Evolutionary conservation across 129 eudicot species (phyloP).

Genomic region (carrot (Daucus carota)): DH1_v3.0 NC_030387.2:34857501-34858000

Average conservation of each 20-base stretch:
- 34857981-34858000: background rate
- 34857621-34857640: slow-evolving; percentile 44
- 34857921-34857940: no score
- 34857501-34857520: slow-evolving; percentile 31
- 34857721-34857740: slow-evolving; percentile 35
- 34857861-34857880: slow-evolving; percentile 23
- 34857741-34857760: background rate
- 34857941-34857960: no score
- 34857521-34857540: no score
- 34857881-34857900: background rate
- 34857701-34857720: slow-evolving; percentile 38
- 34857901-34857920: background rate
- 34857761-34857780: background rate
- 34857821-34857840: slow-evolving; percentile 48
- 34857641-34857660: slow-evolving; percentile 59
- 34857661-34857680: slow-evolving; percentile 33
- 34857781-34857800: slow-evolving; percentile 32
- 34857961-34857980: background rate
- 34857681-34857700: slow-evolving; percentile 20
- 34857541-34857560: no score
- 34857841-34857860: slow-evolving; percentile 57
- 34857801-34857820: slow-evolving; percentile 37
- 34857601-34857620: slow-evolving; percentile 34
- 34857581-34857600: slow-evolving; percentile 36
- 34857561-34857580: slow-evolving; percentile 34